Percentiles rank a stretch among this genome's conserved stretches.
Conservation (phyloP, 2,329 filamentous ascomycete species). For the Geosmithia putterillii region DNA sequence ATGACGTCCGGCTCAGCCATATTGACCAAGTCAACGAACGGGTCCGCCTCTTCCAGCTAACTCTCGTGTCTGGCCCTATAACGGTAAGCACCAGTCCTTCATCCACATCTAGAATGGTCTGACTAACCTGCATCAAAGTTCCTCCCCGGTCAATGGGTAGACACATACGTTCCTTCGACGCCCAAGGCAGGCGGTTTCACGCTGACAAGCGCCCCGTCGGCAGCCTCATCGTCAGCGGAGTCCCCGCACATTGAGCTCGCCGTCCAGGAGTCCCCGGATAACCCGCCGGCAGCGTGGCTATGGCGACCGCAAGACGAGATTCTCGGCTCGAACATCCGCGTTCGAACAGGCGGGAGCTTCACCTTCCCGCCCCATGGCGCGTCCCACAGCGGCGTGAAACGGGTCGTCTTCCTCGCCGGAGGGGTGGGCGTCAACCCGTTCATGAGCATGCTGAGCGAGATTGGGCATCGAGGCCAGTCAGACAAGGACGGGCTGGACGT, state of each 20-base stretch:
- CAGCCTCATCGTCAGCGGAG: constrained; percentile 24
- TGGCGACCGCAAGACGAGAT: constrained; percentile 49
- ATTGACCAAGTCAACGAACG: constrained; percentile 54
- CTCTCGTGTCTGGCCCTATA: constrained; percentile 30
- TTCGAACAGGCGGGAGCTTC: constrained; percentile 73
- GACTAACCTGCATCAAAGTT: constrained; percentile 35
- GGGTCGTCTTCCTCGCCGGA: constrained; percentile 64
- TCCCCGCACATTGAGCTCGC: constrained; percentile 60
- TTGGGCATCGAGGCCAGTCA: constrained; percentile 27
- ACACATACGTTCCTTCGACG: constrained; percentile 61
- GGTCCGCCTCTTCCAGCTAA: constrained; percentile 57
- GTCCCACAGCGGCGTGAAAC: constrained; percentile 31
- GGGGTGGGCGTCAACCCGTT: constrained; percentile 77
- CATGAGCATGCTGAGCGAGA: constrained; percentile 57
- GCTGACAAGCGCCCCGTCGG: constrained; percentile 62
- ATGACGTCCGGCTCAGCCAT: constrained; percentile 46
- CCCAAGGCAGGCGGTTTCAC: constrained; percentile 74
- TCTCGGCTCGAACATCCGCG: constrained; percentile 41
- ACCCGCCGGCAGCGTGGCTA: constrained; percentile 65
- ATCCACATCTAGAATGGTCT: not conserved
- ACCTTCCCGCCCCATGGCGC: constrained; percentile 53
- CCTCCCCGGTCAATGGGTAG: constrained; percentile 77
- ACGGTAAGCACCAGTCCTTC: constrained; percentile 25
- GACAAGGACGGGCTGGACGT: constrained; percentile 24
- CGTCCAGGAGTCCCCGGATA: constrained; percentile 57